These are phyloP conservation scores for Exophiala spinifera DNA, from an alignment of 2,329 filamentous ascomycete genomes.

Conservation along the genomic window DNA sequence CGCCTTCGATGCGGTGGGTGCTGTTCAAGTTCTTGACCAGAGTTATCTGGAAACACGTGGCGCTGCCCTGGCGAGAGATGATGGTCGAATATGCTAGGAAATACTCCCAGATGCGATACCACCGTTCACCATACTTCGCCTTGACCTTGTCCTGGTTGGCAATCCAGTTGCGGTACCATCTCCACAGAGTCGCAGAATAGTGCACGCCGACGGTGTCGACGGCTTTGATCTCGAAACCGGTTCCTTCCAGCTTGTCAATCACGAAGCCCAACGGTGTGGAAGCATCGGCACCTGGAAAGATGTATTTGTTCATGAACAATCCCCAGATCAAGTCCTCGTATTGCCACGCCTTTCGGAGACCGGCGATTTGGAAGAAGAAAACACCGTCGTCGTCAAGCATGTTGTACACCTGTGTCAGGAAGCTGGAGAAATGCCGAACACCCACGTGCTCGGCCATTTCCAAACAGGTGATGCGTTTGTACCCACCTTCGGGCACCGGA, in stretches of 20 bases:
- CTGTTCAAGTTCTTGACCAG: conserved; percentile 89
- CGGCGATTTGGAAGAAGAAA: conserved; percentile 94
- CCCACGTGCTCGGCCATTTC: conserved; percentile 99
- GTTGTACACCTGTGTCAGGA: conserved; percentile 82
- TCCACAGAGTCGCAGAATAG: conserved; percentile 94
- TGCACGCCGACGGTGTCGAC: conserved; percentile 94
- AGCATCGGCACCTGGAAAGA: conserved; percentile 95
- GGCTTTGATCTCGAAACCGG: conserved; percentile 86
- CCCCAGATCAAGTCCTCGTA: conserved; percentile 98
- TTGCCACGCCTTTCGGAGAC: conserved; percentile 91
- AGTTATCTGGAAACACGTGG: conserved; percentile 83
- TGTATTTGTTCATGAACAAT: conserved; percentile 99
- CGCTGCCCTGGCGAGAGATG: conserved; percentile 75
- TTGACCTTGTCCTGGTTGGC: conserved; percentile 87
- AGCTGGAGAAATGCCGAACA: conserved; percentile 77
- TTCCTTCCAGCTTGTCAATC: conserved; percentile 77
- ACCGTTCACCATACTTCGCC: conserved; percentile 90
- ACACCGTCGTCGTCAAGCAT: conserved; percentile 96
- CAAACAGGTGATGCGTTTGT: conserved; percentile 93
- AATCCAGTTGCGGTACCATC: conserved; percentile 99
- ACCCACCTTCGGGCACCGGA: conserved; percentile 70
- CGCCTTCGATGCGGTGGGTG: conserved; percentile 74
- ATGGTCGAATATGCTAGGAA: conserved; percentile 87
- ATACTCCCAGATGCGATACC: conserved; percentile 95
- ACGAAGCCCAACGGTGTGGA: conserved; percentile 89